These are phyloP conservation scores for Daldinia caldariorum DNA, from an alignment of 495 filamentous ascomycete species.

Conservation along the genomic window DNA sequence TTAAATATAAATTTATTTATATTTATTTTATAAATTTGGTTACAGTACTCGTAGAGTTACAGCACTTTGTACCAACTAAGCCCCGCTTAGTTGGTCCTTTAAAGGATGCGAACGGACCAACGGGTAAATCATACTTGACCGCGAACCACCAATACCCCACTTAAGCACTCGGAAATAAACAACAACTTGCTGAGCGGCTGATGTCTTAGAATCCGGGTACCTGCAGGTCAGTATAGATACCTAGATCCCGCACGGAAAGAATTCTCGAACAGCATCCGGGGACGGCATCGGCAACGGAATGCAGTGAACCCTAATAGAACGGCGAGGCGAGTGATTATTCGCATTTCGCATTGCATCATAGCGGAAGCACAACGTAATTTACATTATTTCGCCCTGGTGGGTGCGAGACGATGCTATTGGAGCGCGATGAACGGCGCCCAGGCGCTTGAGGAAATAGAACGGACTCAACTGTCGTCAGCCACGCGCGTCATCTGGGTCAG, in stretches of 20 bases:
- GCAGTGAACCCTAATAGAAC: slow-evolving; percentile 44
- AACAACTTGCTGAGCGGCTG: not conserved
- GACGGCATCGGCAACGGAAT: slow-evolving; percentile 32
- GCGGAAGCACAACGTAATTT: not conserved
- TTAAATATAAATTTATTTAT: too few species aligned
- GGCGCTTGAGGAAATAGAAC: slow-evolving; percentile 25
- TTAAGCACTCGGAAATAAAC: not conserved
- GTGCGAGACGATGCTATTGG: slow-evolving; percentile 32
- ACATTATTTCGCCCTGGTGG: not conserved
- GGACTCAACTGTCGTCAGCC: slow-evolving; percentile 25
- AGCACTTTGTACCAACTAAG: too few species aligned
- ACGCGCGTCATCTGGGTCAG: slow-evolving; percentile 32
- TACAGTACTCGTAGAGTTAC: too few species aligned
- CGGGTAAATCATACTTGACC: not conserved
- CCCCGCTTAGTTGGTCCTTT: too few species aligned
- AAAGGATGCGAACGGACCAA: too few species aligned
- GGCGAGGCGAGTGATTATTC: slow-evolving; percentile 18
- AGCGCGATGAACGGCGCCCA: slow-evolving; percentile 3
- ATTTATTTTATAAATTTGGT: too few species aligned
- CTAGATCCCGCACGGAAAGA: not conserved
- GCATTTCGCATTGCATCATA: slow-evolving; percentile 12
- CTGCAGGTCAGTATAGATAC: slow-evolving; percentile 1
- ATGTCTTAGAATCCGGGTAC: slow-evolving; percentile 8
- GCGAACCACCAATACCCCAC: not conserved
- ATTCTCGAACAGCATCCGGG: slow-evolving; percentile 6